These are phyloP conservation scores for Cryptosporidium meleagridis DNA, from an alignment of 169 alveolate genomes.

Conservation along the genomic window DNA sequence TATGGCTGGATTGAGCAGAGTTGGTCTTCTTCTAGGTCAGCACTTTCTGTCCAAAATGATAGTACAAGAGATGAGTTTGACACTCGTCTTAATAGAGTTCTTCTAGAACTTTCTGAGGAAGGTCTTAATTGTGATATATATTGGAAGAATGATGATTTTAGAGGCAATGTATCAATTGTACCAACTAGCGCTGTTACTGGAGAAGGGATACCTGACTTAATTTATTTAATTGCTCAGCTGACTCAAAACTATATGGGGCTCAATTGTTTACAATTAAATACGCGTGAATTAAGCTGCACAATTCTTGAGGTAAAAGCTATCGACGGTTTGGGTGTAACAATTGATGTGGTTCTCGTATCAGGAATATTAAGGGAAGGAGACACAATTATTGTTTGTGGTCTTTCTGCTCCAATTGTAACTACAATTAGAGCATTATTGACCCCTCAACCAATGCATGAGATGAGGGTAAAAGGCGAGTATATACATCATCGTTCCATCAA, in stretches of 20 bases:
- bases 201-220: conserved; percentile 98
- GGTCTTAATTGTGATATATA: conserved; percentile 95
- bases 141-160: conserved; percentile 95
- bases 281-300: conserved; percentile 93
- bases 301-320: conserved; percentile 96
- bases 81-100: conserved; percentile 83
- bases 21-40: conserved; percentile 89
- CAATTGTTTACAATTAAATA: conserved; percentile 84
- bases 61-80: conserved; percentile 89
- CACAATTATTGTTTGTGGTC: conserved; percentile 95
- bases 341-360: conserved; percentile 97
- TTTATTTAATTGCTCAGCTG: conserved; percentile 90
- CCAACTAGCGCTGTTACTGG: conserved; percentile 99
- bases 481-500: conserved; percentile 90
- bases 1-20: conserved; percentile 93
- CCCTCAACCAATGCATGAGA: conserved; percentile 99
- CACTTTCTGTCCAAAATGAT: conserved; percentile 88
- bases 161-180: conserved; percentile 93
- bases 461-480: conserved; percentile 98
- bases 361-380: conserved; percentile 96
- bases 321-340: conserved; percentile 98
- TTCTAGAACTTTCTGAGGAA: conserved; percentile 93
- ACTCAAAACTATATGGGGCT: conserved; percentile 90
- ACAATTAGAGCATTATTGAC: conserved; percentile 97
- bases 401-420: conserved; percentile 96